These are phyloP conservation scores for Kuraishia piskuri DNA, from an alignment of 805 yeast species.

Conservation along the genomic window DNA sequence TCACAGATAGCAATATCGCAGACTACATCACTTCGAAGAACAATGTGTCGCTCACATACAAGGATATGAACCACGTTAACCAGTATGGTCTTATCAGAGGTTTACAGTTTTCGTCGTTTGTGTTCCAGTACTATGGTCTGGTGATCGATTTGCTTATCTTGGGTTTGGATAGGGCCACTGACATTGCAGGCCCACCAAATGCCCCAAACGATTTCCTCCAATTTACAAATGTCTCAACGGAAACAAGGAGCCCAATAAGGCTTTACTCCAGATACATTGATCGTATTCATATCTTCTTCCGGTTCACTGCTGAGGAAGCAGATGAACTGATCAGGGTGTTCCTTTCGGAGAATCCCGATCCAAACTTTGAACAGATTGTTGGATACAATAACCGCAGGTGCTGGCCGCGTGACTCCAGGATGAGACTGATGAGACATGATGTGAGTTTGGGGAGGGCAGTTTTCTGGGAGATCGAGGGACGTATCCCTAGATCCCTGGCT, in stretches of 20 bases:
- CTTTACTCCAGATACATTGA: constrained; percentile 80
- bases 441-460: constrained; percentile 89
- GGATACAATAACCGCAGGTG: constrained; percentile 85
- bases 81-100: constrained; percentile 86
- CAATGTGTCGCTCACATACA: constrained; percentile 72
- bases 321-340: constrained; percentile 68
- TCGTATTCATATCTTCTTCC: constrained; percentile 68
- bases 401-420: constrained; percentile 91
- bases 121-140: constrained; percentile 85
- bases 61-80: constrained; percentile 93
- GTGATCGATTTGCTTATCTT: constrained; percentile 72
- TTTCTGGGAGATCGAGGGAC: constrained; percentile 78
- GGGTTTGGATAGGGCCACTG: constrained; percentile 82
- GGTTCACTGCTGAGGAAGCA: constrained; percentile 67
- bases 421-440: constrained; percentile 86
- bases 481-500: constrained; percentile 72
- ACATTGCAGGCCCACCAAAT: constrained; percentile 71
- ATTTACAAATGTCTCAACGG: constrained; percentile 49
- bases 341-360: constrained; percentile 83
- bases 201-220: constrained; percentile 75
- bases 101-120: constrained; percentile 81
- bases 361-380: constrained; percentile 76
- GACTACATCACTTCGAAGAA: constrained; percentile 91
- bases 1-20: constrained; percentile 86
- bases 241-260: constrained; percentile 66